Conservation (phyloP, 805 yeast species). For the Isabelozyma pseudorhagii region DNA sequence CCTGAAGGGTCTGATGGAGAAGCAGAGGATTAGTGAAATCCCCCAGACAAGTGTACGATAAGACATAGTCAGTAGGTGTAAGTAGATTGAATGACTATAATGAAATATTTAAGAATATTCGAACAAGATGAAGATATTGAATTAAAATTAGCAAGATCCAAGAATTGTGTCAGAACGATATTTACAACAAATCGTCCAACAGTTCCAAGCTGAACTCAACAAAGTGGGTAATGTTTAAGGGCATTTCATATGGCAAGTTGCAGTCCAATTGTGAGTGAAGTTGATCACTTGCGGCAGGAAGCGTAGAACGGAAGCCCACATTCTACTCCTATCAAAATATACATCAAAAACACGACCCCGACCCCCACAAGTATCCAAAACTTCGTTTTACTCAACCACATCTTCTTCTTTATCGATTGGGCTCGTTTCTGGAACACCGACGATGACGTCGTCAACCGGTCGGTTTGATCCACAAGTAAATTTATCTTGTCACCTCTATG, state of each 20-base stretch:
- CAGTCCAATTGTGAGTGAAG: too few species aligned
- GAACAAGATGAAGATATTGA: too few species aligned
- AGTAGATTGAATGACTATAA: background rate
- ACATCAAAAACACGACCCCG: constrained; percentile 26
- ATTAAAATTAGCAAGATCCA: too few species aligned
- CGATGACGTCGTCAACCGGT: constrained; percentile 63
- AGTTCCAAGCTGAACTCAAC: too few species aligned
- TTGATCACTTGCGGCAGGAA: constrained; percentile 20
- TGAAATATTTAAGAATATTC: too few species aligned
- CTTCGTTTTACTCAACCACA: constrained; percentile 67
- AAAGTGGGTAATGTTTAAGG: background rate
- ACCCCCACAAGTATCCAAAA: constrained; percentile 27
- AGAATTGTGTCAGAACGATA: too few species aligned
- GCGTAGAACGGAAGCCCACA: constrained; percentile 54
- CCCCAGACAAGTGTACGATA: constrained; percentile 1
- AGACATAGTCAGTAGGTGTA: constrained; percentile 10
- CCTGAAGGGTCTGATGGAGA: constrained; percentile 12
- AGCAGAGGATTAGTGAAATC: constrained; percentile 7
- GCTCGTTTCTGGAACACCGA: constrained; percentile 70
- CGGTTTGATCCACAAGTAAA: constrained; percentile 74
- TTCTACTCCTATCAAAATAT: constrained; percentile 46
- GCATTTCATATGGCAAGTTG: background rate
- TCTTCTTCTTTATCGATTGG: constrained; percentile 53
- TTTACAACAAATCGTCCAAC: too few species aligned
- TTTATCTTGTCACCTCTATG: constrained; percentile 77